These are phyloP conservation scores for Lodderomyces jiufengensis DNA, from an alignment of 1,139 yeast genomes.

Conservation along the genomic window DNA sequence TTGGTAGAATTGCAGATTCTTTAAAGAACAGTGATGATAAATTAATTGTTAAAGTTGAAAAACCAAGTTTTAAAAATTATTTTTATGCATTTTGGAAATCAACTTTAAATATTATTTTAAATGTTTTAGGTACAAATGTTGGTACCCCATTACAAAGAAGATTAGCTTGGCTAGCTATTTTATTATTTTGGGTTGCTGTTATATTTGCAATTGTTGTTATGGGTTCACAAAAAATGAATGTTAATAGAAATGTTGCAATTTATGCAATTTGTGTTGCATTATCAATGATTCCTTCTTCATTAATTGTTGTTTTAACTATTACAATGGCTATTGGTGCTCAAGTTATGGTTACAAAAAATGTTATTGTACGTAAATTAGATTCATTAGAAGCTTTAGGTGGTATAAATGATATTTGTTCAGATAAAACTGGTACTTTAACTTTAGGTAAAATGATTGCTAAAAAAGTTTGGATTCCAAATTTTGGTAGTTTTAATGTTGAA, in stretches of 20 bases:
- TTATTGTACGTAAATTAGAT: slow-evolving; percentile 73
- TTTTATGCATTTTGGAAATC: slow-evolving; percentile 42
- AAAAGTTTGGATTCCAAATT: slow-evolving; percentile 70
- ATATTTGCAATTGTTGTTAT: slow-evolving; percentile 74
- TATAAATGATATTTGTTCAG: slow-evolving; percentile 68
- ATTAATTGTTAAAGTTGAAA: slow-evolving; percentile 20
- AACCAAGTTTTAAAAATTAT: slow-evolving; percentile 38
- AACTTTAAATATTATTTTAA: slow-evolving; percentile 44
- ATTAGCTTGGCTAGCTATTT: slow-evolving; percentile 67
- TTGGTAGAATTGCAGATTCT: slow-evolving; percentile 75
- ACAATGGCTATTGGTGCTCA: slow-evolving; percentile 87
- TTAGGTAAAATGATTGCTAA: slow-evolving; percentile 77
- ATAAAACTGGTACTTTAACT: slow-evolving; percentile 59
- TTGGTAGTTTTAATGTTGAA: slow-evolving; percentile 62
- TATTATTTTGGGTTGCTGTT: slow-evolving; percentile 68
- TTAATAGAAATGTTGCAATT: slow-evolving; percentile 68
- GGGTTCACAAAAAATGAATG: slow-evolving; percentile 71
- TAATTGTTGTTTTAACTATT: slow-evolving; percentile 78
- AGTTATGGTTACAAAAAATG: slow-evolving; percentile 68
- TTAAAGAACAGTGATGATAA: slow-evolving; percentile 29
- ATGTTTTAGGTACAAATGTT: slow-evolving; percentile 67
- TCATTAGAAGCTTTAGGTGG: slow-evolving; percentile 80
- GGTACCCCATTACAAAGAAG: slow-evolving; percentile 77
- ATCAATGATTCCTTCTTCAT: slow-evolving; percentile 80
- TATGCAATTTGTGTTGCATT: slow-evolving; percentile 85